These are phyloP conservation scores for Phytopythium litorale DNA, from an alignment of 352 stramenopile species.

Conservation along the genomic window DNA sequence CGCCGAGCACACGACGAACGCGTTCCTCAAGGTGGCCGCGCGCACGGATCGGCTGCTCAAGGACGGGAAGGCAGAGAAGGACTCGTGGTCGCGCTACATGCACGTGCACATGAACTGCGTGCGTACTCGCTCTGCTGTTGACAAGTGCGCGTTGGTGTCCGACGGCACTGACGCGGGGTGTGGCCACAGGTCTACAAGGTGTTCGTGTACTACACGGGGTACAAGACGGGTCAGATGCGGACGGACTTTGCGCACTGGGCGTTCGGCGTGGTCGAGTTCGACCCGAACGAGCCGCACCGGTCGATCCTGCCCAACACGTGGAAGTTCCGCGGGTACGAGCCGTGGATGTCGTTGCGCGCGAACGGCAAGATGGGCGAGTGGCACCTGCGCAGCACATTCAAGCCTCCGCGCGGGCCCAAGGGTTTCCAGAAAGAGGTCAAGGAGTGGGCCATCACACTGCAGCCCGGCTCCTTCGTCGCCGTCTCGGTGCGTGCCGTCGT, in stretches of 20 bases:
- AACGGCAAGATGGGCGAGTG: slow-evolving; percentile 82
- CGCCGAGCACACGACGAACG: slow-evolving; percentile 32
- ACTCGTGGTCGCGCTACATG: slow-evolving; percentile 66
- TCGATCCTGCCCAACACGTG: slow-evolving; percentile 73
- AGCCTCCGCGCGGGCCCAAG: slow-evolving; percentile 33
- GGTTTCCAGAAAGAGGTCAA: slow-evolving; percentile 53
- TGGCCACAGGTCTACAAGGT: slow-evolving; percentile 49
- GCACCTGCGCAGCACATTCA: slow-evolving; percentile 52
- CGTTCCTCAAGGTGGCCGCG: slow-evolving; percentile 35
- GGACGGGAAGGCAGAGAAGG: slow-evolving; percentile 28
- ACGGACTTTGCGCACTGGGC: slow-evolving; percentile 58
- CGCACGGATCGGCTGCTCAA: slow-evolving; percentile 37
- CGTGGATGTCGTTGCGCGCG: slow-evolving; percentile 43
- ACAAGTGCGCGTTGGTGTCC: too few species aligned
- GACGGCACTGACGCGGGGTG: neutral
- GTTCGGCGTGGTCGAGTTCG: slow-evolving; percentile 64
- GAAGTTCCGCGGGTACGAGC: slow-evolving; percentile 63
- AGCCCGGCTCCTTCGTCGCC: slow-evolving; percentile 49
- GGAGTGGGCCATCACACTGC: slow-evolving; percentile 50
- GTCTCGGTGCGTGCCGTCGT: slow-evolving; percentile 46
- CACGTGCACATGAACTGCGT: slow-evolving; percentile 73
- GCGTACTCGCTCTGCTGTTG: slow-evolving; percentile 6
- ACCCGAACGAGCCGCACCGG: slow-evolving; percentile 64
- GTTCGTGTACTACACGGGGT: slow-evolving; percentile 82
- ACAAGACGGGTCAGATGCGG: slow-evolving; percentile 74